A percentile compares a stretch with the other conserved stretches of the same genome.
Conservation (phyloP, 2,329 filamentous ascomycete species). For the Pestalotiopsis sp. region DNA sequence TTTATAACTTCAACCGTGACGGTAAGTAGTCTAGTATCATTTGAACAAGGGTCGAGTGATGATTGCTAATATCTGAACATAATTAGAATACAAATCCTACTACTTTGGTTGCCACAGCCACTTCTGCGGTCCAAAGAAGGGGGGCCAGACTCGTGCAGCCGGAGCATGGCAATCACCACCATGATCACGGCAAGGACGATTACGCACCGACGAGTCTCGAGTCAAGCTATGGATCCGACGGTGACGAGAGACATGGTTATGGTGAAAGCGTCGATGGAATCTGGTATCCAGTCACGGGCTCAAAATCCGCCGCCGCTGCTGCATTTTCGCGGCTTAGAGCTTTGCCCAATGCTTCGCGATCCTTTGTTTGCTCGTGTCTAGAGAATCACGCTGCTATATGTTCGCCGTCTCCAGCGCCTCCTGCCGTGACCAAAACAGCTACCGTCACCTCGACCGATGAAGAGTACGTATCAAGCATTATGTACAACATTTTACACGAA, state of each 20-base stretch:
- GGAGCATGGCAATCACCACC: not conserved
- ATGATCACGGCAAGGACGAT: not conserved
- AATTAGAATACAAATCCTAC: not conserved
- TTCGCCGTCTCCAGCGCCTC: not conserved
- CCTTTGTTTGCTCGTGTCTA: not conserved
- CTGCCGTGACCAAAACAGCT: not conserved
- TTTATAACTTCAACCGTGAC: not conserved
- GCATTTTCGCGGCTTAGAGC: not conserved
- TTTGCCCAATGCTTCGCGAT: not conserved
- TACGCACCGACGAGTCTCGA: no score
- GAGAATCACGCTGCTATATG: not conserved
- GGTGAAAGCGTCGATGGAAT: conserved; percentile 2
- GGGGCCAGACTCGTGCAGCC: not conserved
- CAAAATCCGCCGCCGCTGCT: not conserved
- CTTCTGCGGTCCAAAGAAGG: not conserved
- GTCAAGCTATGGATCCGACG: not conserved
- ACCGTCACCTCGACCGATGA: conserved; percentile 3
- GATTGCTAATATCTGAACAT: not conserved
- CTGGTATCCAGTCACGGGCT: not conserved
- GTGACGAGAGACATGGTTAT: not conserved
- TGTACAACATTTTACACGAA: not conserved
- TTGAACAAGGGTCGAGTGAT: not conserved
- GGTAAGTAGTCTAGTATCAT: not conserved
- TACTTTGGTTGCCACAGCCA: not conserved
- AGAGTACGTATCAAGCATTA: not conserved